These are phyloP conservation scores for Paragyromitra xinjiangensis DNA, from an alignment of 495 filamentous ascomycete genomes.

Conservation along the genomic window DNA sequence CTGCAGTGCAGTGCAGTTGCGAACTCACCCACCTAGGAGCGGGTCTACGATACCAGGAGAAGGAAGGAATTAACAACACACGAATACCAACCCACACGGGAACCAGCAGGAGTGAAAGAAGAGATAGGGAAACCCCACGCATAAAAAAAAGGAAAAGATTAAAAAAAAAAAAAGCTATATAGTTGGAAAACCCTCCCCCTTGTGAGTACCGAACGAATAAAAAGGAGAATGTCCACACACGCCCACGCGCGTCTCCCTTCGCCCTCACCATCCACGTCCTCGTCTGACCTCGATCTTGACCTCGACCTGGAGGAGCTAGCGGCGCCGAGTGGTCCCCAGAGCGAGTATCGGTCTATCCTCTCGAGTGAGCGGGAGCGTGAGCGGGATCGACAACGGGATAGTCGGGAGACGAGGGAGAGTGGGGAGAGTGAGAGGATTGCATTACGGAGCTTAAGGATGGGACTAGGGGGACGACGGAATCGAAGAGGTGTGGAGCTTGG, in stretches of 20 bases:
- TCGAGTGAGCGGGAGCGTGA: slow-evolving; percentile 36
- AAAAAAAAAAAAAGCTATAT: slow-evolving; percentile 6
- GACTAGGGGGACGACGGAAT: slow-evolving; percentile 36
- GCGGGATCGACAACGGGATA: slow-evolving; percentile 32
- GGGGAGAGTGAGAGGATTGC: slow-evolving; percentile 49
- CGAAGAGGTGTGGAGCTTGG: slow-evolving; percentile 16
- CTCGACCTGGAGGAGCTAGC: slow-evolving; percentile 53
- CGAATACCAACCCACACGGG: neutral
- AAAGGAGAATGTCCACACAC: slow-evolving; percentile 44
- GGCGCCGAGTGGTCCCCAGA: neutral
- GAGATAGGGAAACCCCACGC: neutral
- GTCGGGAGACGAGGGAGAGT: slow-evolving; percentile 37
- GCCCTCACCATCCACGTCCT: slow-evolving; percentile 49
- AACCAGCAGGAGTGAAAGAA: neutral
- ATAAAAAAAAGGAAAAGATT: neutral
- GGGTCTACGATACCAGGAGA: neutral
- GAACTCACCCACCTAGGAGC: neutral
- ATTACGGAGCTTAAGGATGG: slow-evolving; percentile 52
- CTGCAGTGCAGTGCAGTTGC: slow-evolving; percentile 1
- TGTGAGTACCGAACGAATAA: too few relatives aligned
- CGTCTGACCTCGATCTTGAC: slow-evolving; percentile 56
- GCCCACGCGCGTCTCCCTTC: slow-evolving; percentile 50
- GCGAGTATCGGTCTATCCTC: slow-evolving; percentile 48
- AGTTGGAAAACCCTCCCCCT: slow-evolving; percentile 5
- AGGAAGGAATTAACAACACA: neutral